Percentiles rank a stretch among this genome's conserved stretches.
Evolutionary conservation across 2,329 filamentous ascomycete species (phyloP).

Genomic region (Hortaea werneckii): DNA sequence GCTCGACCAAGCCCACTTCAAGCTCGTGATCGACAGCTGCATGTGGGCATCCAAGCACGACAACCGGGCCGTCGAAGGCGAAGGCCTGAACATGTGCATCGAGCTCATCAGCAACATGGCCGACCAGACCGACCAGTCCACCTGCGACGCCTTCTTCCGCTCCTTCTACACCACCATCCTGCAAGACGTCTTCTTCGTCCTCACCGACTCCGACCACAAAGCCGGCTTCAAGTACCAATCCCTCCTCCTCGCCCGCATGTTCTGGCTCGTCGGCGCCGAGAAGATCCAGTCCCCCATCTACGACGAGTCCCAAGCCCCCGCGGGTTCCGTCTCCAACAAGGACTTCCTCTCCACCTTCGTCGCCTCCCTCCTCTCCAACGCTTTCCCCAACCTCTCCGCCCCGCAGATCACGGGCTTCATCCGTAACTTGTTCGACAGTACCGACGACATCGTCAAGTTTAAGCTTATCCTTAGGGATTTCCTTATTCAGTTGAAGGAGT

Average conservation of each 20-base stretch:
- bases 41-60: conserved; percentile 99
- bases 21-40: conserved; percentile 98
- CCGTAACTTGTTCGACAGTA: conserved; percentile 75
- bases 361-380: conserved; percentile 70
- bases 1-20: conserved; percentile 93
- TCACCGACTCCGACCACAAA: conserved; percentile 97
- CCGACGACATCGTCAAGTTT: conserved; percentile 86
- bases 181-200: conserved; percentile 95
- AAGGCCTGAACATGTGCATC: conserved; percentile 94
- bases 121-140: conserved; percentile 58
- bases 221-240: conserved; percentile 98
- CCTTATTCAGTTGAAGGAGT: conserved; percentile 93
- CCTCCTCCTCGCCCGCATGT: conserved; percentile 85
- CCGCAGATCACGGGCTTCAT: conserved; percentile 81
- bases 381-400: conserved; percentile 82
- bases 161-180: conserved; percentile 93
- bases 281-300: conserved; percentile 94
- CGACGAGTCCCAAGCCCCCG: conserved; percentile 66
- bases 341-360: conserved; percentile 88
- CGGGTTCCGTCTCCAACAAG: conserved; percentile 67
- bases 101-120: conserved; percentile 97
- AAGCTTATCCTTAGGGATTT: conserved; percentile 94
- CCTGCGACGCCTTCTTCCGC: conserved; percentile 92
- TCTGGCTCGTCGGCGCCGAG: conserved; percentile 81
- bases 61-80: conserved; percentile 93